phyloP scores from a whole-genome alignment of 2,329 filamentous ascomycete species.

The Alternaria hordeiaustralica region DNA sequence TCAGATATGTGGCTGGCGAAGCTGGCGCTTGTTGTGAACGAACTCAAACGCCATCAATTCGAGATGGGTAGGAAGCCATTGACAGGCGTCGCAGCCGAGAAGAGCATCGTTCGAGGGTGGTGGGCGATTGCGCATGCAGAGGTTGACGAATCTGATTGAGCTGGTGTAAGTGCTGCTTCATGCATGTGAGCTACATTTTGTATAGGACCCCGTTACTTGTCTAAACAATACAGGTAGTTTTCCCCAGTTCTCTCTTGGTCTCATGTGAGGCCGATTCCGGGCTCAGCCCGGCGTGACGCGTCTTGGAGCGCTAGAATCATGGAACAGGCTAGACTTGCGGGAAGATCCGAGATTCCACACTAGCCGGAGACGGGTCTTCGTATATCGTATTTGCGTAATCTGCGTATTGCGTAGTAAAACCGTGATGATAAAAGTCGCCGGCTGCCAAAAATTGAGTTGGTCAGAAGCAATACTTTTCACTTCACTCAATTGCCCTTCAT shows the following conservation, averaged over 20 bases:
- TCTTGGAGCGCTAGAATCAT: neutral
- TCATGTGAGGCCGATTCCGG: neutral
- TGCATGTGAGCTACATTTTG: neutral
- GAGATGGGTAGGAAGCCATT: slow-evolving; percentile 7
- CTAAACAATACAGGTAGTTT: neutral
- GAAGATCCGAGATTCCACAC: neutral
- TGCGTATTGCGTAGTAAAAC: neutral
- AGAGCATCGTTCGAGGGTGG: slow-evolving; percentile 5
- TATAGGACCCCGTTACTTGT: neutral
- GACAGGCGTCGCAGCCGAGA: neutral
- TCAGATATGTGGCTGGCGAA: slow-evolving; percentile 1
- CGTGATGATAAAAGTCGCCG: neutral
- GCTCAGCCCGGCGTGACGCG: neutral
- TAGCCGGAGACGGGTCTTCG: neutral
- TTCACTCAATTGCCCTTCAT: neutral
- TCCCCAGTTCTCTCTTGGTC: neutral
- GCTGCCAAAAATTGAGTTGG: neutral
- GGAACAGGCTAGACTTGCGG: neutral
- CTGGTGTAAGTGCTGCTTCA: neutral
- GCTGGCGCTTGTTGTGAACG: neutral
- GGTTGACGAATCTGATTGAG: neutral
- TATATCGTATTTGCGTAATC: slow-evolving; percentile 4
- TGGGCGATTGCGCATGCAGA: slow-evolving; percentile 2
- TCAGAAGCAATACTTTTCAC: neutral
- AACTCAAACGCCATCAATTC: slow-evolving; percentile 5